Percentiles rank a stretch among this genome's conserved stretches.
These are phyloP conservation scores for Candida jianshihensis DNA, from an alignment of 805 yeast genomes.

Conservation along the genomic window DNA sequence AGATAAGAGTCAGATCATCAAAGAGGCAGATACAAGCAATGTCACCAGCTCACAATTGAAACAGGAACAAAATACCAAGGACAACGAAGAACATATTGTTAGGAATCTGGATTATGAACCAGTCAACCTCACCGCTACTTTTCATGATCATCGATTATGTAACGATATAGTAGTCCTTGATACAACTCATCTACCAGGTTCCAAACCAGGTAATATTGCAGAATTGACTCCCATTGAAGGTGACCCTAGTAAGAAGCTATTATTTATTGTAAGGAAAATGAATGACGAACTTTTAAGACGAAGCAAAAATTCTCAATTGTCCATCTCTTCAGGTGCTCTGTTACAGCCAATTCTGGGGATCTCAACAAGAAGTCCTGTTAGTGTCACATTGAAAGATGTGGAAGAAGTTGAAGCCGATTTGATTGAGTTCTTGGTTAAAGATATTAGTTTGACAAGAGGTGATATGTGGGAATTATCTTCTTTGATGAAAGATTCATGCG, in stretches of 20 bases:
- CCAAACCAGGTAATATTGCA: constrained; percentile 69
- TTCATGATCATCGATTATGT: constrained; percentile 64
- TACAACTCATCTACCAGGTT: constrained; percentile 49
- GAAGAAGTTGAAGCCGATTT: constrained; percentile 65
- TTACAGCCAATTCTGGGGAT: constrained; percentile 55
- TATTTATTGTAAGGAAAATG: constrained; percentile 36
- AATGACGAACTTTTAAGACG: constrained; percentile 25
- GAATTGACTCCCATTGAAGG: constrained; percentile 49
- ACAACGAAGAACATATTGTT: not conserved
- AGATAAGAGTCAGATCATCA: not conserved
- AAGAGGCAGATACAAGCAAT: too few species aligned
- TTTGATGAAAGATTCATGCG: constrained; percentile 51
- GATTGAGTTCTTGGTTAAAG: constrained; percentile 75
- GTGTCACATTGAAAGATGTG: constrained; percentile 41
- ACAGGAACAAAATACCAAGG: not conserved
- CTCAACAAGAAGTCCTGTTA: constrained; percentile 60
- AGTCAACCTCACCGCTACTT: constrained; percentile 14
- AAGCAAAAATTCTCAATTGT: constrained; percentile 35
- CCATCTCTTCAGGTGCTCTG: constrained; percentile 52
- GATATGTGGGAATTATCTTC: constrained; percentile 87
- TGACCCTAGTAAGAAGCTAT: constrained; percentile 30
- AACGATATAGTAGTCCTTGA: constrained; percentile 59
- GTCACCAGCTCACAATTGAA: too few species aligned
- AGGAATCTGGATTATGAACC: constrained; percentile 12
- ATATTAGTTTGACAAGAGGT: constrained; percentile 76